Evolutionary conservation across 306 rosid genomes (phyloP).

Genomic region (Prunus mume): DNA sequence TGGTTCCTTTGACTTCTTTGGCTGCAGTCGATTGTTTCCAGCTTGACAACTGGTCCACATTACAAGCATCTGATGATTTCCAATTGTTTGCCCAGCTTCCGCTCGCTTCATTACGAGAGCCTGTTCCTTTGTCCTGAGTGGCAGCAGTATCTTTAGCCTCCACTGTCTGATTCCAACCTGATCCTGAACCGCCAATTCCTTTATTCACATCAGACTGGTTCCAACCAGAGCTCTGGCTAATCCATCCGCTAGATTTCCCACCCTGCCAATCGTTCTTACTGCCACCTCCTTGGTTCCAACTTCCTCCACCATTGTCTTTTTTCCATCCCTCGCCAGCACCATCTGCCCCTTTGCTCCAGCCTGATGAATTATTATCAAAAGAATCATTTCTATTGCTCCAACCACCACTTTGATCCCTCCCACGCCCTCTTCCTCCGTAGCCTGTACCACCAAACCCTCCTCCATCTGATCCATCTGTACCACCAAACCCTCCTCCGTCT

Average conservation of each 20-base stretch:
- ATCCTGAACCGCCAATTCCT: conserved; percentile 40
- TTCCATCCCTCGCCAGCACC: conserved; percentile 36
- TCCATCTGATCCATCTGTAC: conserved; percentile 42
- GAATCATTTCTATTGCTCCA: conserved; percentile 37
- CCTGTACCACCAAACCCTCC: conserved; percentile 48
- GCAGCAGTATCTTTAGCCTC: conserved; percentile 16
- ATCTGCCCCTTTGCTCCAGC: conserved; percentile 45
- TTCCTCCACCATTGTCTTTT: conserved; percentile 34
- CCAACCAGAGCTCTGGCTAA: too few species aligned
- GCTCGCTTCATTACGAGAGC: not conserved
- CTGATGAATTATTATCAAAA: conserved; percentile 36
- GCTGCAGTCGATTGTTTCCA: not conserved
- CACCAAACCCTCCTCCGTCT: conserved; percentile 40
- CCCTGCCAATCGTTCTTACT: conserved; percentile 32
- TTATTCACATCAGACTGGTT: too few species aligned
- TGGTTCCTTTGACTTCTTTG: not conserved
- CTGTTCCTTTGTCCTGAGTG: not conserved
- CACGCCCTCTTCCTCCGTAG: conserved; percentile 35
- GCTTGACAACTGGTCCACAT: not conserved
- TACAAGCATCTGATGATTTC: conserved; percentile 32
- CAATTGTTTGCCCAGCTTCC: conserved; percentile 19
- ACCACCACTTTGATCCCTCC: conserved; percentile 57
- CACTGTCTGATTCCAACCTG: conserved; percentile 27
- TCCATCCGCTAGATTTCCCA: conserved; percentile 21
- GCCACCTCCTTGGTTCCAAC: conserved; percentile 39